Percentiles rank a stretch among this genome's conserved stretches.
Conservation (phyloP, 2,329 filamentous ascomycete species). For the Alternaria novae-zelandiae region DNA sequence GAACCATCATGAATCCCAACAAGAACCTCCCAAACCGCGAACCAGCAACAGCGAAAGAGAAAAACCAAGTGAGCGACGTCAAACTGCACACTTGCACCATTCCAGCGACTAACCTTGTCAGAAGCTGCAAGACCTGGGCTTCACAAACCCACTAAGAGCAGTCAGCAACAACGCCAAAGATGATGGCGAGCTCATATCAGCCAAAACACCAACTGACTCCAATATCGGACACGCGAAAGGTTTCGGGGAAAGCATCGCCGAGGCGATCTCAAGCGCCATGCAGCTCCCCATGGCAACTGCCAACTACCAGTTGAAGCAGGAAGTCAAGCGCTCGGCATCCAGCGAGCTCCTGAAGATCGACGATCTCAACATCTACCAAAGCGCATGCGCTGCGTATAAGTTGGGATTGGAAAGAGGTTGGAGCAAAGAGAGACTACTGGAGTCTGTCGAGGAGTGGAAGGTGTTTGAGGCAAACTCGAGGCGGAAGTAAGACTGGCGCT, state of each 20-base stretch:
- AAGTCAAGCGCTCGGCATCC: background rate
- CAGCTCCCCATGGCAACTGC: background rate
- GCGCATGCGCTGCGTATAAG: background rate
- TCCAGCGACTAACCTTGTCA: background rate
- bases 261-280: background rate
- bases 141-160: background rate
- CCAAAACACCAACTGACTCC: background rate
- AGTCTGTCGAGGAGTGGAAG: background rate
- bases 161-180: background rate
- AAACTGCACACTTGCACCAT: background rate
- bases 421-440: background rate
- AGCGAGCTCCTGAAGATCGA: slow-evolving; percentile 2
- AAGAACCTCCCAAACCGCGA: background rate
- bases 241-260: background rate
- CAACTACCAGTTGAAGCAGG: background rate
- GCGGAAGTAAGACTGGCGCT: background rate
- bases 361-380: background rate
- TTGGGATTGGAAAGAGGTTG: background rate
- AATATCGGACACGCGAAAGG: background rate
- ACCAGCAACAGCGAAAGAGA: background rate
- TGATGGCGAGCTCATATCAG: background rate
- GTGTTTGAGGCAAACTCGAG: background rate
- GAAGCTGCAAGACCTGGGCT: background rate
- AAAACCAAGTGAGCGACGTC: background rate
- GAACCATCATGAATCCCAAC: background rate